phyloP scores from a whole-genome alignment of 495 filamentous ascomycete genomes.

The Cercophora scortea region DNA sequence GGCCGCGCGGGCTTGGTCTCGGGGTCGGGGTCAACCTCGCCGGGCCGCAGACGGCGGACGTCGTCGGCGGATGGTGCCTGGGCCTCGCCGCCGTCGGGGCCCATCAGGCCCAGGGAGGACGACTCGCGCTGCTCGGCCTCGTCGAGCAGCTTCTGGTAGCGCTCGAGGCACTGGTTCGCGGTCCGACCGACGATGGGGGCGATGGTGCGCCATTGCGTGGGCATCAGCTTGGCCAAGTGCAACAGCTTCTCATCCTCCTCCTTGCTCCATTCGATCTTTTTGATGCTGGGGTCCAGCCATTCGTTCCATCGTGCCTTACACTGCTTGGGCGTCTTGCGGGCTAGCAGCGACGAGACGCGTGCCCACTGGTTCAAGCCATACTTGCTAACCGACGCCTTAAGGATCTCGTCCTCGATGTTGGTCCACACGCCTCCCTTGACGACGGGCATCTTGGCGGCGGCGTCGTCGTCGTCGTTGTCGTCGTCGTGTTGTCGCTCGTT shows the following conservation, averaged over 20 bases:
- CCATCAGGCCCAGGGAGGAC: constrained; percentile 74
- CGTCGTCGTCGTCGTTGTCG: background rate
- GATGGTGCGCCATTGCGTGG: constrained; percentile 97
- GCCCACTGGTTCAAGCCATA: constrained; percentile 99
- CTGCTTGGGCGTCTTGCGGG: constrained; percentile 96
- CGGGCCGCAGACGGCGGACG: constrained; percentile 79
- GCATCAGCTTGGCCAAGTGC: constrained; percentile 96
- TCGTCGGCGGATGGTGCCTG: constrained; percentile 88
- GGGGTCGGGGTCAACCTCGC: constrained; percentile 91
- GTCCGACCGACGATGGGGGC: constrained; percentile 94
- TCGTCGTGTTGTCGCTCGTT: background rate
- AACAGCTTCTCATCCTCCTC: constrained; percentile 98
- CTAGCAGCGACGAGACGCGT: constrained; percentile 92
- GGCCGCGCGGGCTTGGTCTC: constrained; percentile 95
- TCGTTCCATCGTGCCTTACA: constrained; percentile 98
- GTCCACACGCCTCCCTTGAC: constrained; percentile 97
- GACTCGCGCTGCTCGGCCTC: constrained; percentile 86
- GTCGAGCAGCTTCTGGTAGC: constrained; percentile 93
- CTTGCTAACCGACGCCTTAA: constrained; percentile 92
- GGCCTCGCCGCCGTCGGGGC: constrained; percentile 80
- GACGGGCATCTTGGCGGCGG: constrained; percentile 67
- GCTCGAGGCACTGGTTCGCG: constrained; percentile 91
- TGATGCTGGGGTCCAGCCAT: constrained; percentile 96
- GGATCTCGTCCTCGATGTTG: constrained; percentile 78
- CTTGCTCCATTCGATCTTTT: constrained; percentile 97